Base-by-base conservation (phyloP, 805 yeast genomes). In the Wickerhamiella dianesei region DNA sequence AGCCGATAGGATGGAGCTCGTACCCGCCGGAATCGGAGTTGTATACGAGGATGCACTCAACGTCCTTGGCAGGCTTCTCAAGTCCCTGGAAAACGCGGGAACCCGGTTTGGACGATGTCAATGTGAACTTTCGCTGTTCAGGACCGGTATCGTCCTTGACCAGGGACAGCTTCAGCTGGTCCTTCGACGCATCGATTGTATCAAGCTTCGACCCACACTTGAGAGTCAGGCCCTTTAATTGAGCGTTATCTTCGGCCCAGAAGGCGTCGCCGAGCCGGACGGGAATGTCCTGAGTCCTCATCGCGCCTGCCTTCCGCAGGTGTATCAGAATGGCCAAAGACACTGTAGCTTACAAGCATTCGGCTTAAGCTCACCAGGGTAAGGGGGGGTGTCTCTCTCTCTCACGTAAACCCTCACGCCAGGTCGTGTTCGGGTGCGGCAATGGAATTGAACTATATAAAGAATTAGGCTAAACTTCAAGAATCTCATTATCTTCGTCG, bases 41-140 rank as follows among this genome's bases (percentile, higher is more conserved):
- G 63, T 76, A 80, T 48, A 86, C 80, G 67, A 86, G 70, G 22
- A 94, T 83, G 61, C 85, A 85, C 8, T 88, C 87, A 47, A 52
- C 55, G 16, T 58, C 63, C 21, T 55, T 56, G 22, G 57, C 52
- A 6, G 48, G 45, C 2, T 56, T 50, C 14, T 51, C 56, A 20
- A 56, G 54, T 5, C 63, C 64, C 32, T 25, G 32, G 12, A 6
- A 25, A 12, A 25, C 32, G 9, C 32, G 6, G 12, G 6, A 6
- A 25, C 32, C 32, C 32, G 32, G 32, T 25, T 12, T 25, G 6
- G 32, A 6, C 9, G 32, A 25, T 12, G 32, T 25, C 32, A 25
- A 25, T 25, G 32, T 25, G 32, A 25, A 25, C 32, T 25, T 25
- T 25, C 12, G 32, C 12, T 25, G 32, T 6, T 25, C 32, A 6